Evolutionary conservation across 78 protist genomes (phyloP).

Genomic region (Dictyostelium firmibasis): DNA sequence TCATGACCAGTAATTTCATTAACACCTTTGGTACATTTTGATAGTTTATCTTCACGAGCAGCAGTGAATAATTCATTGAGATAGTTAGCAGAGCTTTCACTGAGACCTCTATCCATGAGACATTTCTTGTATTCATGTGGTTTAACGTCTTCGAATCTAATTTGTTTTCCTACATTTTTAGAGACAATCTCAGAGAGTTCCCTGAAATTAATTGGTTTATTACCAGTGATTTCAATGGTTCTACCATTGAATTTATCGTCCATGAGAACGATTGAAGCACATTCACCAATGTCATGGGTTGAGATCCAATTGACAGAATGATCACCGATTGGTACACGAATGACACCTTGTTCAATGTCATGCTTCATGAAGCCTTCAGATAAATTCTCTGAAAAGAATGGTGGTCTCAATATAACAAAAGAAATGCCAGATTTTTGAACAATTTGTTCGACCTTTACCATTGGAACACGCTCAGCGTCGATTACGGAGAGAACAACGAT

Average conservation of each 20-base stretch:
- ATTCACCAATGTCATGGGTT: slow-evolving; percentile 5
- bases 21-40: neutral
- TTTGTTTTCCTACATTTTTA: neutral
- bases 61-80: neutral
- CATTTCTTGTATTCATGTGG: neutral
- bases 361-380: slow-evolving; percentile 3
- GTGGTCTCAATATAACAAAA: neutral
- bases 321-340: neutral
- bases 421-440: neutral
- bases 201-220: neutral
- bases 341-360: neutral
- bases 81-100: neutral
- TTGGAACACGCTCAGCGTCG: slow-evolving; percentile 7
- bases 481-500: slow-evolving; percentile 4
- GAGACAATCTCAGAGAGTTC: neutral
- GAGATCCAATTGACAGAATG: slow-evolving; percentile 13
- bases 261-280: neutral
- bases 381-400: slow-evolving; percentile 14
- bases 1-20: slow-evolving; percentile 28
- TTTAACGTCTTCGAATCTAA: neutral
- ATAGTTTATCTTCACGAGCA: neutral
- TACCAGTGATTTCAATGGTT: slow-evolving; percentile 36
- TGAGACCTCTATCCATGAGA: neutral
- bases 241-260: neutral
- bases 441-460: neutral